Evolutionary conservation across 2,329 filamentous ascomycete species (phyloP), one percentile per base, ranked within the genome.

Genomic region (Mycocentrospora acerina): DNA sequence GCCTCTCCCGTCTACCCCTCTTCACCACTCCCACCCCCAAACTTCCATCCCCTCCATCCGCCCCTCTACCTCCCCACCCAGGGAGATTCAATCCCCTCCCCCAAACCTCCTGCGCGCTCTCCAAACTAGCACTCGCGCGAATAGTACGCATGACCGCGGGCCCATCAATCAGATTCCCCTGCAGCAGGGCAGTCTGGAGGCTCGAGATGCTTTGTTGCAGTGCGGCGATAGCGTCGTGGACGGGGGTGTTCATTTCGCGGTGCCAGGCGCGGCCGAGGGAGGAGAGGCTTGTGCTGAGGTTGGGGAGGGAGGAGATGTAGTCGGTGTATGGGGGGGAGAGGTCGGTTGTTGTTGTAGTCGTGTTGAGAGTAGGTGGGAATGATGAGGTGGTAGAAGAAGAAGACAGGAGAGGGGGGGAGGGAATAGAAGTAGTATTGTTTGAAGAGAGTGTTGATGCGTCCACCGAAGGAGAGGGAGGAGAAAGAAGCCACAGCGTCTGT

Each of bases 181-280:
- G 37, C 1, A 64, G 44, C 42, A 68, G 51, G 11, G 57, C 46
- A 3, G 56, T 44, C 14, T 62, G 60, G 28, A 68, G 60, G 4
- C 44, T 46, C 2, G 55, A 50, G 10, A 69, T 48, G 14, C 53
- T 46, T 31, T 60, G 53, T 17, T 66, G 50, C 3, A 69, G 47
- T 3, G 44, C 50, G 9, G 46, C 43, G 24, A 69, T 60, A 25
- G 58, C 55, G n/a, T 53, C 44, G 28, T 48, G 57, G 31, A 69
- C 54, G 1, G 66, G 64, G 1, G 38, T 31, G 46, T 69, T 69
- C 53, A 63, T 51, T 42, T 70, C 67, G 11, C 55, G 52, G 45
- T 69, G 67, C 51, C 60, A 67, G 33, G 57, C 37, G 4, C 56
- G 59, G 24, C 65, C 65, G 15, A 63, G 60, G 7, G 59, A 48